Percentiles rank a stretch among this genome's conserved stretches.
phyloP scores from a whole-genome alignment of 2,329 filamentous ascomycete genomes.

The Penicillium sp. region DNA sequence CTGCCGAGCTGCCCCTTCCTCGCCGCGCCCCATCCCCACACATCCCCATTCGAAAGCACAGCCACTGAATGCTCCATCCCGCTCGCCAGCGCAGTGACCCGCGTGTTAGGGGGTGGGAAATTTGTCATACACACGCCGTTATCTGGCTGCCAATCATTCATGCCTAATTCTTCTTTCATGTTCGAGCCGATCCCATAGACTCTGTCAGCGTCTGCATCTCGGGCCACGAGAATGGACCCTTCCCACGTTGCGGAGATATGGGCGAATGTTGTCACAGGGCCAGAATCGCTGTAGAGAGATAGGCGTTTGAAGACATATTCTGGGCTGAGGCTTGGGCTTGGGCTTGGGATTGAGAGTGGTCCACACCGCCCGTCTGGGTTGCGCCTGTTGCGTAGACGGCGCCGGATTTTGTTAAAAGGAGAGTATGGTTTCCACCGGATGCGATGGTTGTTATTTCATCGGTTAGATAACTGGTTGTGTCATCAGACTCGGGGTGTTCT shows the following conservation, averaged over 20 bases:
- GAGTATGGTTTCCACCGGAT: slow-evolving; percentile 84
- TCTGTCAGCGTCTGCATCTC: slow-evolving; percentile 25
- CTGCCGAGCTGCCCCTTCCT: slow-evolving; percentile 81
- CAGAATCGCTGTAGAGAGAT: slow-evolving; percentile 21
- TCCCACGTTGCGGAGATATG: slow-evolving; percentile 76
- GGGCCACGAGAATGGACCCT: slow-evolving; percentile 63
- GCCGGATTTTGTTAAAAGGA: slow-evolving; percentile 66
- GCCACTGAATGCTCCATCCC: slow-evolving; percentile 77
- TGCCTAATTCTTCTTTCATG: slow-evolving; percentile 71
- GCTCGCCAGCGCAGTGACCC: slow-evolving; percentile 67
- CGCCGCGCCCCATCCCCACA: slow-evolving; percentile 86
- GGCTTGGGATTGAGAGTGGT: background rate
- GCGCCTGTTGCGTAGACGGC: slow-evolving; percentile 68
- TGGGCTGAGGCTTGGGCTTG: background rate
- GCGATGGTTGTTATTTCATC: slow-evolving; percentile 41
- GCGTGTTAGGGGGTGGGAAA: slow-evolving; percentile 64
- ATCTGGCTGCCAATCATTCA: slow-evolving; percentile 45
- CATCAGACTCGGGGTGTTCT: slow-evolving; percentile 16
- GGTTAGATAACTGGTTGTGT: background rate
- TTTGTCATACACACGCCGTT: slow-evolving; percentile 52
- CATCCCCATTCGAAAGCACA: slow-evolving; percentile 72
- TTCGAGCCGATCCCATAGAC: slow-evolving; percentile 69
- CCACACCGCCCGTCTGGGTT: slow-evolving; percentile 52
- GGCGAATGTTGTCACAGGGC: slow-evolving; percentile 34
- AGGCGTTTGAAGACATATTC: background rate